Conservation (phyloP, 768 basidiomycete genomes). For the Kwoniella botswanensis region DNA sequence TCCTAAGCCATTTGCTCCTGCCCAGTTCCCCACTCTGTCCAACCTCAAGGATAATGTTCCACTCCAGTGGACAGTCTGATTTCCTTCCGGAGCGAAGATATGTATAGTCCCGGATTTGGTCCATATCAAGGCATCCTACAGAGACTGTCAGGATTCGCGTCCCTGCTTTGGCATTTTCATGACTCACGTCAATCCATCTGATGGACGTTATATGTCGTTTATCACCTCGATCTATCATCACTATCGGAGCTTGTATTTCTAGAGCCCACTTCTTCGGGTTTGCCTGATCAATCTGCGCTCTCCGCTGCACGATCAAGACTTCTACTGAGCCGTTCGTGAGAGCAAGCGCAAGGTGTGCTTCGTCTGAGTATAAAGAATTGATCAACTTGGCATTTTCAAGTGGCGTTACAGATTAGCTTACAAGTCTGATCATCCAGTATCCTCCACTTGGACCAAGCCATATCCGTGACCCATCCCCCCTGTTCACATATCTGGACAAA, state of each 20-base stretch:
- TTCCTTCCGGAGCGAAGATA: constrained; percentile 20
- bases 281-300: neutral
- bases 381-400: neutral
- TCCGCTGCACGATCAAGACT: constrained; percentile 25
- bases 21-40: constrained; percentile 45
- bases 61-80: constrained; percentile 22
- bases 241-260: constrained; percentile 4
- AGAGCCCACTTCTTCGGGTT: constrained; percentile 13
- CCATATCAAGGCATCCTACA: constrained; percentile 38
- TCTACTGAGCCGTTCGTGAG: constrained; percentile 35
- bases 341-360: constrained; percentile 30
- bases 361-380: constrained; percentile 5
- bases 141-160: neutral
- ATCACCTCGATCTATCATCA: constrained; percentile 25
- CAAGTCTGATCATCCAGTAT: constrained; percentile 24
- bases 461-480: constrained; percentile 26
- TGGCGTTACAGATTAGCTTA: constrained; percentile 11
- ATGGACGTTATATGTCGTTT: constrained; percentile 32
- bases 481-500: neutral
- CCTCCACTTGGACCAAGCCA: constrained; percentile 45
- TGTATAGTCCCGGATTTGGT: constrained; percentile 45
- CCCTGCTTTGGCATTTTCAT: neutral
- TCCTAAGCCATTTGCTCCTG: constrained; percentile 41
- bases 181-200: constrained; percentile 40
- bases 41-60: constrained; percentile 26